Conservation (phyloP, 2,329 filamentous ascomycete genomes). For the Trichoderma endophyticum region DNA sequence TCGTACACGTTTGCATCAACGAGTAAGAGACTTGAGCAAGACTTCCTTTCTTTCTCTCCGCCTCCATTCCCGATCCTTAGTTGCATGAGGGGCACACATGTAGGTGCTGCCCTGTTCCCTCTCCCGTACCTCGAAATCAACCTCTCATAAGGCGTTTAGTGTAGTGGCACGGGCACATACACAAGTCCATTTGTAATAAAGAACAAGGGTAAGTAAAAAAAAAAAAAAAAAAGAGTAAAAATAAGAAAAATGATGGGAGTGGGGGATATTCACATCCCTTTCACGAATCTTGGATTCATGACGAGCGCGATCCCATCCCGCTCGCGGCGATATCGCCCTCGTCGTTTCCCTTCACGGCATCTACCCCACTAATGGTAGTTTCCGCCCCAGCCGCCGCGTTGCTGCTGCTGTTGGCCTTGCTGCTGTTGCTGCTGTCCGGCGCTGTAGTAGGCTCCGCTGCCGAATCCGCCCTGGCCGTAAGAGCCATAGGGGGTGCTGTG, state of each 20-base stretch:
- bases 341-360: conserved; percentile 28
- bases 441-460: conserved; percentile 48
- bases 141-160: conserved; percentile 19
- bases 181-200: conserved; percentile 21
- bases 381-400: conserved; percentile 55
- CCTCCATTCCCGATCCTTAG: conserved; percentile 6
- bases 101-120: conserved; percentile 33
- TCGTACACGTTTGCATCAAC: conserved; percentile 37
- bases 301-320: conserved; percentile 1
- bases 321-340: conserved; percentile 16
- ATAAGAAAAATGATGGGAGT: background rate
- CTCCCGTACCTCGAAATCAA: conserved; percentile 26
- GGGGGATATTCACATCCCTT: background rate
- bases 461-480: conserved; percentile 50
- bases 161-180: conserved; percentile 16
- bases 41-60: conserved; percentile 19
- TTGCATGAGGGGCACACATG: conserved; percentile 25
- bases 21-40: conserved; percentile 20
- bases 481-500: conserved; percentile 54
- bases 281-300: background rate
- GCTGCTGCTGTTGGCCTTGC: conserved; percentile 34
- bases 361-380: conserved; percentile 53
- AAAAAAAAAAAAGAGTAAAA: background rate
- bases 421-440: conserved; percentile 34
- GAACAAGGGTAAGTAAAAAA: background rate